Conservation (phyloP, 2,329 filamentous ascomycete species). For the Pyrenophora teres region DNA sequence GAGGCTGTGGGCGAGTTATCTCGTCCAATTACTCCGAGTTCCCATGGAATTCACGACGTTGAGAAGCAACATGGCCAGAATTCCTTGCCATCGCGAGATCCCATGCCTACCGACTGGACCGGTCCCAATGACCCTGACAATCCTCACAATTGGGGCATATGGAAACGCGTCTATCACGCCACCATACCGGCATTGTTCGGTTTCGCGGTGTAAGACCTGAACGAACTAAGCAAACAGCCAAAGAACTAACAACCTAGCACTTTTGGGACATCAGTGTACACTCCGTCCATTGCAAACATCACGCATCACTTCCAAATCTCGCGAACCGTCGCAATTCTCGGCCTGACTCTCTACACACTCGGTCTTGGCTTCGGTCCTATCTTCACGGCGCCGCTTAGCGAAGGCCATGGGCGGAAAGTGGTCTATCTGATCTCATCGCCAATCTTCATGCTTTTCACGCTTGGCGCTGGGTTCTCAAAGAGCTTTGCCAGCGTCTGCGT, state of each 20-base stretch:
- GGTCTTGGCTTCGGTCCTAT: conserved; percentile 65
- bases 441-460: conserved; percentile 59
- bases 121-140: conserved; percentile 45
- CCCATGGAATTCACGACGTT: neutral
- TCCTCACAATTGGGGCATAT: conserved; percentile 47
- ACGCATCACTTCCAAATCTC: conserved; percentile 60
- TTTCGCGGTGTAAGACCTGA: conserved; percentile 42
- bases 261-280: conserved; percentile 60
- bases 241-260: conserved; percentile 47
- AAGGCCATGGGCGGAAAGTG: conserved; percentile 60
- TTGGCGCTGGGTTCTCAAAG: conserved; percentile 60
- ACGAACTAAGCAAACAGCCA: neutral
- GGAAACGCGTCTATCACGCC: conserved; percentile 40
- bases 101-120: conserved; percentile 33
- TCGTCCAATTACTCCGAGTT: neutral
- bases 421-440: conserved; percentile 57
- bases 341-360: conserved; percentile 64
- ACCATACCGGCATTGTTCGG: conserved; percentile 42
- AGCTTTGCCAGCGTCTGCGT: conserved; percentile 58
- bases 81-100: neutral
- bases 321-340: conserved; percentile 62
- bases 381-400: conserved; percentile 63
- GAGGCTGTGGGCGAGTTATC: neutral
- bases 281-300: conserved; percentile 54
- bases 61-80: neutral